phyloP scores from a whole-genome alignment of 441 rosid species.

The Mallotus repandus region DNA sequence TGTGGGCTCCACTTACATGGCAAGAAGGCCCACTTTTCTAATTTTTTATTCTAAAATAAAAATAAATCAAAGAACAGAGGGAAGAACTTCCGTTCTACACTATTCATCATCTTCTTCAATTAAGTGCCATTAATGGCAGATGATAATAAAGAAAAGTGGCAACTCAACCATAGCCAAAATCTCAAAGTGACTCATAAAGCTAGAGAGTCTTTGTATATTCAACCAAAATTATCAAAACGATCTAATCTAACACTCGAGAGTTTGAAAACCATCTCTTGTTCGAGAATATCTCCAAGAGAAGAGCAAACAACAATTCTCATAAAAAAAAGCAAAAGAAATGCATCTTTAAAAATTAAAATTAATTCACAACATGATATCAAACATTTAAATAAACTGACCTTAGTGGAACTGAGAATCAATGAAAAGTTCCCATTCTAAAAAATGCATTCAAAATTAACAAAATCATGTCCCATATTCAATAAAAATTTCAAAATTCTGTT shows the following conservation, averaged over 20 bases:
- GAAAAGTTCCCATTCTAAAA: background rate
- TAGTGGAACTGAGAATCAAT: background rate
- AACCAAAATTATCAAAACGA: background rate
- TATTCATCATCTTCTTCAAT: no score
- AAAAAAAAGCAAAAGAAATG: background rate
- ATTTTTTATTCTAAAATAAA: no score
- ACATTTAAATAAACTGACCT: background rate
- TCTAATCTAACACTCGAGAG: background rate
- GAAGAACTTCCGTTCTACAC: no score
- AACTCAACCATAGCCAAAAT: background rate
- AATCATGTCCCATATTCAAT: background rate
- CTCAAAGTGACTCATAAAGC: background rate
- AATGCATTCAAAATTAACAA: background rate
- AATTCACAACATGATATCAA: no score
- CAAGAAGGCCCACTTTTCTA: no score
- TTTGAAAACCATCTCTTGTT: background rate
- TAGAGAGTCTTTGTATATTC: background rate
- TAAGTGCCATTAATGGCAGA: no score
- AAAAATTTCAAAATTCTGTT: background rate
- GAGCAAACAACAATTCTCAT: background rate
- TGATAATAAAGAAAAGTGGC: no score
- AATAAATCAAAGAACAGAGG: no score
- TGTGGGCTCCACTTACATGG: no score
- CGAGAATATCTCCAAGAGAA: background rate
- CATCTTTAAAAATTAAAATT: background rate